Percentiles rank a stretch among this genome's conserved stretches.
phyloP scores from a whole-genome alignment of 768 basidiomycete genomes.

The Suillus subluteus region DNA sequence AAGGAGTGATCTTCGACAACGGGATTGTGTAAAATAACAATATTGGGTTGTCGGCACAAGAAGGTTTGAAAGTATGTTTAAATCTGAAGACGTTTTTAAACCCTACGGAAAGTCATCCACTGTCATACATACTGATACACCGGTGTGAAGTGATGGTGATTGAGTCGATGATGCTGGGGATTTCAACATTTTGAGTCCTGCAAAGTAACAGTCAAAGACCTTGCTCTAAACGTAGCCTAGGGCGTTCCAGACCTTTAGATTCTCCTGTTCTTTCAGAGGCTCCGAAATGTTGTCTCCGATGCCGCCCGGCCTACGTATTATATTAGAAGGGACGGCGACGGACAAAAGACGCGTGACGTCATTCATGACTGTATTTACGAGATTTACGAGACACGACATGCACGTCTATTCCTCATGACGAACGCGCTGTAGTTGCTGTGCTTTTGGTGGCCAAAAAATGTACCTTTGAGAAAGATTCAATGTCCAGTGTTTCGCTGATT shows the following conservation, averaged over 20 bases:
- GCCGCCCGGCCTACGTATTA: too few species aligned
- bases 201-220: not conserved
- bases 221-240: not conserved
- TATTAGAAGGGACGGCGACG: too few species aligned
- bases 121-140: too few species aligned
- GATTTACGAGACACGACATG: not conserved
- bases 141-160: not conserved
- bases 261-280: not conserved
- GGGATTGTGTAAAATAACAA: too few species aligned
- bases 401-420: not conserved
- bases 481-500: not conserved
- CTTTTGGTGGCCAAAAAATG: not conserved
- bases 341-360: not conserved
- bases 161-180: not conserved
- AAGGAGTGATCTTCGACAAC: too few species aligned
- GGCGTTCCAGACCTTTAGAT: not conserved
- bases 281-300: too few species aligned
- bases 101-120: too few species aligned
- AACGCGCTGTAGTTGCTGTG: not conserved
- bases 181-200: not conserved
- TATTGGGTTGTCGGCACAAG: too few species aligned
- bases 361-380: not conserved
- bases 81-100: too few species aligned
- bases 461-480: not conserved
- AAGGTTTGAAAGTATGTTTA: too few species aligned